phyloP scores from a whole-genome alignment of 164 flowering plant species.

The Euptelea pleiosperma region DNA sequence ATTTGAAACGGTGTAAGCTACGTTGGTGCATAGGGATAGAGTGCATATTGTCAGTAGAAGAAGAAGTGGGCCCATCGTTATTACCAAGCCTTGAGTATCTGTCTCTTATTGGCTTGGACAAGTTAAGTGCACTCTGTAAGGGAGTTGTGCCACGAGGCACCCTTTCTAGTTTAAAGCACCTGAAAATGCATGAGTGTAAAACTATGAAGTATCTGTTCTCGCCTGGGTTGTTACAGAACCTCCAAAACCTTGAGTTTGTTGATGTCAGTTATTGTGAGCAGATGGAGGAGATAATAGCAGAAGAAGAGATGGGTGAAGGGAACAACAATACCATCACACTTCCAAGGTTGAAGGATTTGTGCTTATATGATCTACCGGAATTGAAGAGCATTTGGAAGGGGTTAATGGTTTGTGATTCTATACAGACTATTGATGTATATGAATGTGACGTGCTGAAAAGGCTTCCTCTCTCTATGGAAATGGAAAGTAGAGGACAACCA shows the following conservation, averaged over 20 bases:
- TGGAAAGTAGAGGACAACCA: no score
- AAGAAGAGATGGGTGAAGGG: no score
- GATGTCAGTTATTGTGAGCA: background rate
- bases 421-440: background rate
- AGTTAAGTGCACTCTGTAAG: no score
- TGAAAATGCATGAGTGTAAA: background rate
- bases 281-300: no score
- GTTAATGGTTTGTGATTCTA: no score
- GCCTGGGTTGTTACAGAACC: background rate
- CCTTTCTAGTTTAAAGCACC: no score
- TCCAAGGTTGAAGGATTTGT: background rate
- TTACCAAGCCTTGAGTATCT: background rate
- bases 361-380: background rate
- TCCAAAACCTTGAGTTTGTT: conserved; percentile 7
- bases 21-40: conserved; percentile 1
- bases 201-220: conserved; percentile 9
- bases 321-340: no score
- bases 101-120: background rate
- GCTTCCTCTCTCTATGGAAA: no score
- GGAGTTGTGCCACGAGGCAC: no score
- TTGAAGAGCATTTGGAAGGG: no score
- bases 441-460: conserved; percentile 3
- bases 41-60: background rate
- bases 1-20: background rate
- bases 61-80: no score